phyloP scores from a whole-genome alignment of 2,329 filamentous ascomycete genomes.

The Aspergillus fijiensis region DNA sequence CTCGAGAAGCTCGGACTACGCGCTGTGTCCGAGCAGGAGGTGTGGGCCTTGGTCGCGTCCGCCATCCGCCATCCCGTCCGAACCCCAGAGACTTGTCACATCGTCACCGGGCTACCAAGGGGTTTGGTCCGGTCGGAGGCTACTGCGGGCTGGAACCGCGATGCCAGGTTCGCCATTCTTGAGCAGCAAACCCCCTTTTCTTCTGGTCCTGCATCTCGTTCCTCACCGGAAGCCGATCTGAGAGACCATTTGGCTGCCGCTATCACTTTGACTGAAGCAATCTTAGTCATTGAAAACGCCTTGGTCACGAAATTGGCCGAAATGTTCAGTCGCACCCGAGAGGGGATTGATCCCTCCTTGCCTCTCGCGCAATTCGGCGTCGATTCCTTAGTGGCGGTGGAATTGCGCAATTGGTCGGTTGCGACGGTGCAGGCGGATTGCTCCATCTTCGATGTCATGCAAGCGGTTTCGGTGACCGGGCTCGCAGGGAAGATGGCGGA shows the following conservation, averaged over 20 bases:
- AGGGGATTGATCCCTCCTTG: background rate
- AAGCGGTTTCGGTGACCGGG: background rate
- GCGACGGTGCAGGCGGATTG: background rate
- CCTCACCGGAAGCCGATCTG: background rate
- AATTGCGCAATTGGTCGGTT: background rate
- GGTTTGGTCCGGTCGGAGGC: background rate
- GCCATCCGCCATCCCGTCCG: background rate
- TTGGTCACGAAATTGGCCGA: background rate
- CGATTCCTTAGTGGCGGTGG: background rate
- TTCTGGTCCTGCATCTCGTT: background rate
- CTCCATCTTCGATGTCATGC: background rate
- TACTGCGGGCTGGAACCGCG: background rate
- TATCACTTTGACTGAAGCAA: background rate
- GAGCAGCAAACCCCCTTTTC: background rate
- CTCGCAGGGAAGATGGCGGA: background rate
- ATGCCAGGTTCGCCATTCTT: background rate
- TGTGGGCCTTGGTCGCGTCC: background rate
- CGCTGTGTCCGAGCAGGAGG: background rate
- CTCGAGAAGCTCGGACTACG: background rate
- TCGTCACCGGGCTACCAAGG: background rate
- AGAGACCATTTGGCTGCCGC: background rate
- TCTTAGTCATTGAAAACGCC: background rate
- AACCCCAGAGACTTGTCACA: background rate
- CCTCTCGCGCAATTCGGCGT: background rate
- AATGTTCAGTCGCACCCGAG: background rate